Evolutionary conservation across 2,329 filamentous ascomycete genomes (phyloP).

Genomic region (Clonostachys byssicola): DNA sequence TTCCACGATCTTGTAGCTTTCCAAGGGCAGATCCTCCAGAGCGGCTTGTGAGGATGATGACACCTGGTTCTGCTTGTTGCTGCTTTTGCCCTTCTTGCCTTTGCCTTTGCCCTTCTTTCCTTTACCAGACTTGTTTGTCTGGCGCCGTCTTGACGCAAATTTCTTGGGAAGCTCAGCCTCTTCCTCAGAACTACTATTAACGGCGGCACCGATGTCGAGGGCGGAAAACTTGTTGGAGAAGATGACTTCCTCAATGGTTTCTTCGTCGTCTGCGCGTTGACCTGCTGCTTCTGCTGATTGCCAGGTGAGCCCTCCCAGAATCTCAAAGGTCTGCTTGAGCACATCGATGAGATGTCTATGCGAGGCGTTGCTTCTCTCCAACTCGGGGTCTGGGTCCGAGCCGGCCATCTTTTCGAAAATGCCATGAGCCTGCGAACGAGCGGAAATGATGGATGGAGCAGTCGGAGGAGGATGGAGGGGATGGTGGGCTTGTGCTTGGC

Average conservation of each 20-base stretch:
- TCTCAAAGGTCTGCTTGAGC: not conserved
- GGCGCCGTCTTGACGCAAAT: not conserved
- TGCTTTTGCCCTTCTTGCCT: conserved; percentile 27
- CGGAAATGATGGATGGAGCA: conserved; percentile 32
- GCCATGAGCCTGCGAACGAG: conserved; percentile 17
- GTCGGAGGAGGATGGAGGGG: conserved; percentile 22
- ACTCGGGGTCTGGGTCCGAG: not conserved
- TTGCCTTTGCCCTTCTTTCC: conserved; percentile 22
- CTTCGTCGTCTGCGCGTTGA: not conserved
- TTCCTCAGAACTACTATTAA: not conserved
- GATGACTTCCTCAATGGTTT: not conserved
- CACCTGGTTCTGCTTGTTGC: conserved; percentile 2
- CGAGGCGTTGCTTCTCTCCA: not conserved
- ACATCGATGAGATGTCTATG: not conserved
- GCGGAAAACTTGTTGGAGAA: not conserved
- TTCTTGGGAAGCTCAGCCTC: not conserved
- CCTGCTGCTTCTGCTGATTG: not conserved
- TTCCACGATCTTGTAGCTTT: conserved; percentile 34
- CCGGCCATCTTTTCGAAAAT: conserved; percentile 22
- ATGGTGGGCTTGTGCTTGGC: conserved; percentile 21
- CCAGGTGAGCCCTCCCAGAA: not conserved
- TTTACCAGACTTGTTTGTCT: no score
- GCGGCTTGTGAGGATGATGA: no score
- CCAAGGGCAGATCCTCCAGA: conserved; percentile 23
- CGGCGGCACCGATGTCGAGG: not conserved